These are phyloP conservation scores for Candida boleticola DNA, from an alignment of 805 yeast species.

Conservation along the genomic window DNA sequence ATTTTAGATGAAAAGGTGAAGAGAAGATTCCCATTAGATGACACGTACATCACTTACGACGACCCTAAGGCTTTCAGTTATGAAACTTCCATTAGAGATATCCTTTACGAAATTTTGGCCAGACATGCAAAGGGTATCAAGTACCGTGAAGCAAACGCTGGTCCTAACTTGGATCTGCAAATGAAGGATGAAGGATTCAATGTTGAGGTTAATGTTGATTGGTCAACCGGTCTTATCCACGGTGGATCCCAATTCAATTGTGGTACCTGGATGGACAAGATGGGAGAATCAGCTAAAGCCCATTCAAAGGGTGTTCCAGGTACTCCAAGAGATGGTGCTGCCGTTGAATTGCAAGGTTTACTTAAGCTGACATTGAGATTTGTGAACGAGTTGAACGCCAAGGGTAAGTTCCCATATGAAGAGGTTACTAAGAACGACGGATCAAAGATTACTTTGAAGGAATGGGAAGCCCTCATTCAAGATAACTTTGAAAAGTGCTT, in stretches of 20 bases:
- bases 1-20: slow-evolving; percentile 70
- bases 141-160: slow-evolving; percentile 95
- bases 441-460: slow-evolving; percentile 48
- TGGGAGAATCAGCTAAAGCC: slow-evolving; percentile 91
- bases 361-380: slow-evolving; percentile 82
- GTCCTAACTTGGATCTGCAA: slow-evolving; percentile 80
- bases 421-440: slow-evolving; percentile 63
- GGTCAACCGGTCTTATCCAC: slow-evolving; percentile 82
- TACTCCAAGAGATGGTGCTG: slow-evolving; percentile 97
- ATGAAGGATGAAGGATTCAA: slow-evolving; percentile 93
- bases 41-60: slow-evolving; percentile 65
- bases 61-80: slow-evolving; percentile 76
- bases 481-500: slow-evolving; percentile 76
- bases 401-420: slow-evolving; percentile 56
- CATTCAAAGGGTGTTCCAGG: slow-evolving; percentile 92
- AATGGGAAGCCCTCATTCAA: slow-evolving; percentile 73
- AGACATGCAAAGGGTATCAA: slow-evolving; percentile 88
- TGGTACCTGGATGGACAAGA: slow-evolving; percentile 99
- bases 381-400: slow-evolving; percentile 55
- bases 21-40: slow-evolving; percentile 89
- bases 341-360: slow-evolving; percentile 86
- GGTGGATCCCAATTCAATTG: slow-evolving; percentile 94
- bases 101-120: slow-evolving; percentile 76
- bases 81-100: slow-evolving; percentile 67
- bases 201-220: slow-evolving; percentile 76